Evolutionary conservation across 257 asterid genomes (phyloP).

Genomic region (Thymus mandschuricus): DNA sequence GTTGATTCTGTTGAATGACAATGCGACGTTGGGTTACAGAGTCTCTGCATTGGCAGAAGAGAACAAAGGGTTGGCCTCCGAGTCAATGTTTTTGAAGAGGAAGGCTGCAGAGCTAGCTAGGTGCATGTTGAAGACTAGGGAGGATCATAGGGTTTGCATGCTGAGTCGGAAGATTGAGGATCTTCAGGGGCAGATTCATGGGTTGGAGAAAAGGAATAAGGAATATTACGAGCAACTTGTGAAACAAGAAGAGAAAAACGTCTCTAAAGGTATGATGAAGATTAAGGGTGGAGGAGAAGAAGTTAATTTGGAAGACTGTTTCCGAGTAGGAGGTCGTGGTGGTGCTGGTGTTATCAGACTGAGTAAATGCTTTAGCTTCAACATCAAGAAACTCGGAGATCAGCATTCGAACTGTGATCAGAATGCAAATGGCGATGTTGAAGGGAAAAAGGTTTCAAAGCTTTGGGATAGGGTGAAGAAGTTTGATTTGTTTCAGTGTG

Average conservation of each 20-base stretch:
- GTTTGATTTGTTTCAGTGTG: constrained; percentile 69
- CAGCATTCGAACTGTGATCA: constrained; percentile 31
- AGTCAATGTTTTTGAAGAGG: constrained; percentile 74
- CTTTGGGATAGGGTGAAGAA: constrained; percentile 79
- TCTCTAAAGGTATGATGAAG: constrained; percentile 33
- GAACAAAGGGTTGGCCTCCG: constrained; percentile 78
- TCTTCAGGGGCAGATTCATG: constrained; percentile 82
- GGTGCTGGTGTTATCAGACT: constrained; percentile 35
- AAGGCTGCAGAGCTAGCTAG: constrained; percentile 91
- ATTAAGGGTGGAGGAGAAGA: constrained; percentile 37
- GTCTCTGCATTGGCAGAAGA: constrained; percentile 70
- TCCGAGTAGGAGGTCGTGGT: constrained; percentile 41
- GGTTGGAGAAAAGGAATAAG: constrained; percentile 86
- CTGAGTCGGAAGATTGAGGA: constrained; percentile 94
- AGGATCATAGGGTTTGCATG: constrained; percentile 80
- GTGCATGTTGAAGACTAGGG: constrained; percentile 81
- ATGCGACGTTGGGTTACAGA: constrained; percentile 69
- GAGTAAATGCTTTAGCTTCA: constrained; percentile 41
- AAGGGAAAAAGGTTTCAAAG: constrained; percentile 46
- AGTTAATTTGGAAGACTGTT: constrained; percentile 59
- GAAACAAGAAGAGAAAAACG: constrained; percentile 48
- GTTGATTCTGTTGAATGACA: constrained; percentile 78
- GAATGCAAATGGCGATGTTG: constrained; percentile 28
- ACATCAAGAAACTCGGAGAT: constrained; percentile 40
- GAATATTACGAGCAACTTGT: constrained; percentile 75